Percentiles rank a stretch among this genome's conserved stretches.
Evolutionary conservation across 306 rosid genomes (phyloP).

Genomic region (Cicer chorassanicum): DNA sequence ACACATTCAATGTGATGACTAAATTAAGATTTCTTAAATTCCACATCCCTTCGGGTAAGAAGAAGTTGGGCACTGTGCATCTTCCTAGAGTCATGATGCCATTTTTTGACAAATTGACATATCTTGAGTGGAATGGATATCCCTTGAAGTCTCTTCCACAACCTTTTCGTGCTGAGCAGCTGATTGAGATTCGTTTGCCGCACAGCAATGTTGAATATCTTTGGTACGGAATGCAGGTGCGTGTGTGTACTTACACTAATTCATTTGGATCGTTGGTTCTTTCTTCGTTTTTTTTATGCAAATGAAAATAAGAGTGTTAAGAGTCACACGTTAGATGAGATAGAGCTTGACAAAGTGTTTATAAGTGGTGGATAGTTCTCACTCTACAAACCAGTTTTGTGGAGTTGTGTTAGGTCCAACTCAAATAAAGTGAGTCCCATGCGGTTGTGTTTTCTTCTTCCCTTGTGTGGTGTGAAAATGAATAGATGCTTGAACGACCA

Average conservation of each 20-base stretch:
- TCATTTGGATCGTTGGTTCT: neutral
- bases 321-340: too few species aligned
- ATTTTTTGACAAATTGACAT: conserved; percentile 17
- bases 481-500: too few species aligned
- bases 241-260: neutral
- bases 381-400: too few species aligned
- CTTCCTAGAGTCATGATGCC: neutral
- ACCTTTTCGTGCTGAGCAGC: neutral
- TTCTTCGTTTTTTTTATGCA: neutral
- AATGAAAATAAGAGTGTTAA: neutral
- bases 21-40: conserved; percentile 25
- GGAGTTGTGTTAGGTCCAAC: too few species aligned
- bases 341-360: too few species aligned
- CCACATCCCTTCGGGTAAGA: neutral
- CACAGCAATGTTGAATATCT: conserved; percentile 9
- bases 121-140: conserved; percentile 26
- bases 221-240: conserved; percentile 39
- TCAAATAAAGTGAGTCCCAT: neutral
- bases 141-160: conserved; percentile 27
- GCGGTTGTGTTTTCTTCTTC: neutral
- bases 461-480: neutral
- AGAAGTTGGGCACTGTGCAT: neutral
- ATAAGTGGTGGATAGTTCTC: too few species aligned
- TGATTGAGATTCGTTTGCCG: conserved; percentile 31
- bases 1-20: conserved; percentile 27